Base-by-base conservation (phyloP, 1,139 yeast genomes). In the Geotrichum klebahnii region DNA sequence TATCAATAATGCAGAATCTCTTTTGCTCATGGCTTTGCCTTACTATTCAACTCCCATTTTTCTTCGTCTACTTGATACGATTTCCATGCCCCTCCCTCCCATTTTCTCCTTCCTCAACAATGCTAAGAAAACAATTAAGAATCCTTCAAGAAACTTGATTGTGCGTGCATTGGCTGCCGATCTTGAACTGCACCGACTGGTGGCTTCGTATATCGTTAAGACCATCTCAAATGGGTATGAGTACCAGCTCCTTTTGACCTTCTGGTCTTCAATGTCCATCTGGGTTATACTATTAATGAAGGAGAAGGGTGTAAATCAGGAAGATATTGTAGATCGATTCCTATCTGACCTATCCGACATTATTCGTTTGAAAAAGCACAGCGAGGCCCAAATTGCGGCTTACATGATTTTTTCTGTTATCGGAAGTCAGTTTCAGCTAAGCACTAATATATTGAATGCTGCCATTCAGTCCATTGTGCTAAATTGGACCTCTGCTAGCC, bases 401-500 rank as follows among this genome's bases (percentile, higher is more conserved):
- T 92, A 85, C 64, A 85, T 95, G 50, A 73, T 89, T 12, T 65
- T 90, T 32, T 79, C 94, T 0, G 96, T 92, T 1, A 72, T 90
- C 48, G 78, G 84, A 2, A 76, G 94, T 1, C 81, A 92, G 46
- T 75, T 82, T 41, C 84, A 88, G 6, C 73, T 92, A 50, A 76
- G 83, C 6, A 69, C 74, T 47, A 81, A 78, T 6, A 77, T 90
- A 26, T 72, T 83, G 24, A 68, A 75, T 38, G 88, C 95, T 1
- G 79, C 94, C 6, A 78, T 87, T 22, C 81, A 79, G 53, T 79
- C 94, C 1, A 79, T 92, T 23, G 69, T 81, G 38, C 61, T 75
- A 6, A 72, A 72, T 52, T 71, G 79, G 64, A 65, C 72, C 2
- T 60, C 64, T 22, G 65, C 67, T 34, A 59, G 72, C 2, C 47